Evolutionary conservation across 2,329 filamentous ascomycete genomes (phyloP), one percentile per base, ranked within the genome.

Genomic region (Ilyonectria mors-panacis): DNA sequence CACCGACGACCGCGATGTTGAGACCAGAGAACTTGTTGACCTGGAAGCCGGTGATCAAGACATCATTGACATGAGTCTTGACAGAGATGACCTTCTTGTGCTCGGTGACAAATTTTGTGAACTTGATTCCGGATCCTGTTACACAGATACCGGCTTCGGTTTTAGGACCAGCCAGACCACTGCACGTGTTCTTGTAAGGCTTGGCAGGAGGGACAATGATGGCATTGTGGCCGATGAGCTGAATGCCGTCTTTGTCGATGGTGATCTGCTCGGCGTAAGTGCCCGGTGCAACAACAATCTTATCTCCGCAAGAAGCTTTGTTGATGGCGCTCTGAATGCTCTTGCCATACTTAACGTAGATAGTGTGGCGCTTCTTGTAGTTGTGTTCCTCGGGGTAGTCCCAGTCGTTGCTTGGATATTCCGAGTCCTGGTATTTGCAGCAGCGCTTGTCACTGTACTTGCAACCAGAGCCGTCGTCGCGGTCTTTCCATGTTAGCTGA

Each of bases 1-100:
- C 78, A 5, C 78, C 80, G 1, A 81, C 55, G 9, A 81, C 69
- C 23, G 77, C 78, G 21, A 81, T 78, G 59, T 79, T 81, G 58
- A 80, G 65, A 13, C 78, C 80, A 0, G 66, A 68, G 60, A 81
- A 81, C 3, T 70, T 72, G 7, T 60, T 33, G 17, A 81, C 75
- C 1, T 68, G 59, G 59, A 82, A 81, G 4, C 79, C 80, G 9
- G 69, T 73, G 21, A 81, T 72, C 3, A 70, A 70, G 0, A 80
- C 79, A 5, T 76, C 74, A 30, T 77, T 73, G 37, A 81, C 76
- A 1, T 15, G 51, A 6, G 35, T 63, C 15, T 65, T 65, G 2
- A 78, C 78, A 1, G 73, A 74, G 0, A 28, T n/a, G 10, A 82
- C 70, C 21, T 68, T 74, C 7, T 69, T 69, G 45, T 82, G 79